A percentile compares a stretch with the other conserved stretches of the same genome.
These are phyloP conservation scores for Nannizzia gypsea DNA, from an alignment of 2,329 filamentous ascomycete genomes.

Conservation along the genomic window DNA sequence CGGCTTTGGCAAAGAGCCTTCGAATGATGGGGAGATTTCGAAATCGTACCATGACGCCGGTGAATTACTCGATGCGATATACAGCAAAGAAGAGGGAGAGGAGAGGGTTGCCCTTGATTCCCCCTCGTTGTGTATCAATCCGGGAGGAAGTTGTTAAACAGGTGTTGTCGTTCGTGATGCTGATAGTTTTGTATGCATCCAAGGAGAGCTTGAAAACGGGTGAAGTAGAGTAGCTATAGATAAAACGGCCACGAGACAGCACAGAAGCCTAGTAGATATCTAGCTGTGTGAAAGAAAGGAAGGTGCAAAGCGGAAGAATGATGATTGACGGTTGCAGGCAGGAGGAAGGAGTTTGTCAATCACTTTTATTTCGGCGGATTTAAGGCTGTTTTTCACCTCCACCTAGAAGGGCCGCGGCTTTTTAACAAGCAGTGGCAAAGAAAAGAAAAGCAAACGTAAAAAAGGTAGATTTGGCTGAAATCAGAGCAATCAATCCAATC, in stretches of 20 bases:
- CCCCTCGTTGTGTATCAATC: not conserved
- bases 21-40: not conserved
- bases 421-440: not conserved
- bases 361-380: not conserved
- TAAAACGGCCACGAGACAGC: not conserved
- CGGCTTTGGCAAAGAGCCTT: not conserved
- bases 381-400: not conserved
- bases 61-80: not conserved
- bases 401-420: not conserved
- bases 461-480: not conserved
- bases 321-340: not conserved
- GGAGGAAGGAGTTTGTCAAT: not conserved
- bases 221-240: not conserved
- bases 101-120: not conserved
- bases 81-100: not conserved
- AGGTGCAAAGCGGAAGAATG: not conserved
- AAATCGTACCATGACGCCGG: not conserved
- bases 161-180: not conserved
- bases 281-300: not conserved
- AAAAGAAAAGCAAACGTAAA: constrained; percentile 3
- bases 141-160: not conserved
- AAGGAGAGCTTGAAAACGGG: not conserved
- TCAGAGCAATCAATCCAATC: constrained; percentile 5
- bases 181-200: not conserved
- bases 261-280: not conserved